Conservation (phyloP, 2,329 filamentous ascomycete genomes). For the Neonectria ditissima region DNA sequence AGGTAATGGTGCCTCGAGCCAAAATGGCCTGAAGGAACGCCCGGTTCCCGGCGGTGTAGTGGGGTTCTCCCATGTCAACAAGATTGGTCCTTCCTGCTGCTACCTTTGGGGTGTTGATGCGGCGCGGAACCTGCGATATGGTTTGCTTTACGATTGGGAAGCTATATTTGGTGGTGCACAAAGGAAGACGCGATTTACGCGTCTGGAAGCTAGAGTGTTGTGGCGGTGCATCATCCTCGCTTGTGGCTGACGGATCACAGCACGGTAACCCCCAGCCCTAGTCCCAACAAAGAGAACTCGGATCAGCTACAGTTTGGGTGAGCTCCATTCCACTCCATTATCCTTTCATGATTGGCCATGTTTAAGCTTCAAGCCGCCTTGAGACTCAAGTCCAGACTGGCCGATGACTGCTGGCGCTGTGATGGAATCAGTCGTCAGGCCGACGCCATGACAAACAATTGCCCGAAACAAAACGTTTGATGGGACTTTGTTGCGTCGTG, state of each 20-base stretch:
- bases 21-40: conserved; percentile 93
- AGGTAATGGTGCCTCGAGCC: conserved; percentile 80
- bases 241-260: conserved; percentile 17
- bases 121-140: background rate
- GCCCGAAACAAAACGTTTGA: conserved; percentile 16
- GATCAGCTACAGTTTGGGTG: conserved; percentile 10
- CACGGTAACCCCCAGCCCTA: no score
- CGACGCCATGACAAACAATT: conserved; percentile 23
- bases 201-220: conserved; percentile 24
- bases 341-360: conserved; percentile 9
- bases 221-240: conserved; percentile 25
- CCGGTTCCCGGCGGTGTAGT: conserved; percentile 75
- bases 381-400: background rate
- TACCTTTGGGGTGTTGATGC: background rate
- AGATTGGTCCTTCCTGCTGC: conserved; percentile 38
- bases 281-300: background rate
- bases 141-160: conserved; percentile 1
- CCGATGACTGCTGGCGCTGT: background rate
- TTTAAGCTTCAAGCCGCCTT: background rate
- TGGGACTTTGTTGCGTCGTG: conserved; percentile 11
- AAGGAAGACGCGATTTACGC: conserved; percentile 36
- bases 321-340: background rate
- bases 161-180: conserved; percentile 2
- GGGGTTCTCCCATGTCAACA: conserved; percentile 43
- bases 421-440: conserved; percentile 5